Evolutionary conservation across 108 stramenopile species (phyloP).

Genomic region (Cylindrotheca closterium): DNA sequence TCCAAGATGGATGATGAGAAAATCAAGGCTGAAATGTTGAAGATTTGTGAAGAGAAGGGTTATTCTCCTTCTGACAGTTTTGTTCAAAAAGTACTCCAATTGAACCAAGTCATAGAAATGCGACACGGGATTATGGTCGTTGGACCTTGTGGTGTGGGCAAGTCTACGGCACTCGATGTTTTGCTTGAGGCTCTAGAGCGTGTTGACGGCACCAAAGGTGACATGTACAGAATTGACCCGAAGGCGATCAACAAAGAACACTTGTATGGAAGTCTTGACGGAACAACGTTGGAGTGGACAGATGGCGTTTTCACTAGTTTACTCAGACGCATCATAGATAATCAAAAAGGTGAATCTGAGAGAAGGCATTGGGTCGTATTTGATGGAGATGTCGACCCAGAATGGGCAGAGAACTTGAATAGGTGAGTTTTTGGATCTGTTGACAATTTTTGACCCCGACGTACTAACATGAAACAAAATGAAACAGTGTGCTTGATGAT

Average conservation of each 20-base stretch:
- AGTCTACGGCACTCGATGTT: constrained; percentile 70
- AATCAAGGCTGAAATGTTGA: constrained; percentile 59
- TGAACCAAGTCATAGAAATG: constrained; percentile 93
- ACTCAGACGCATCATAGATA: constrained; percentile 80
- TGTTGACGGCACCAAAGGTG: constrained; percentile 88
- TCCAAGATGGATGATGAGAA: constrained; percentile 81
- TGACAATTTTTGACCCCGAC: constrained; percentile 1
- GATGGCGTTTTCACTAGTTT: constrained; percentile 96
- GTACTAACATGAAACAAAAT: background rate
- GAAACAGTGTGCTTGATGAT: constrained; percentile 91
- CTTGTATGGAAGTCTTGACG: constrained; percentile 93
- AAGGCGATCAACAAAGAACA: constrained; percentile 93
- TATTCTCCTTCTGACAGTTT: constrained; percentile 74
- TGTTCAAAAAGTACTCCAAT: constrained; percentile 94
- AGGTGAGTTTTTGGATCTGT: constrained; percentile 40
- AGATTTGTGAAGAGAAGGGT: constrained; percentile 60
- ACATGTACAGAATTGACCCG: constrained; percentile 94
- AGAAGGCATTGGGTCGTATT: constrained; percentile 94
- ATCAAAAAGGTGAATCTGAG: constrained; percentile 93
- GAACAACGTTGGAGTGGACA: constrained; percentile 99
- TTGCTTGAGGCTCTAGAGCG: constrained; percentile 80
- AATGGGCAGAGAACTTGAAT: constrained; percentile 84
- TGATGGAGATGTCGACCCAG: constrained; percentile 97
- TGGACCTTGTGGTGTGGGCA: constrained; percentile 82
- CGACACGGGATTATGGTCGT: constrained; percentile 97